phyloP scores from a whole-genome alignment of 2,329 filamentous ascomycete species.

The Epichloe uncinata region DNA sequence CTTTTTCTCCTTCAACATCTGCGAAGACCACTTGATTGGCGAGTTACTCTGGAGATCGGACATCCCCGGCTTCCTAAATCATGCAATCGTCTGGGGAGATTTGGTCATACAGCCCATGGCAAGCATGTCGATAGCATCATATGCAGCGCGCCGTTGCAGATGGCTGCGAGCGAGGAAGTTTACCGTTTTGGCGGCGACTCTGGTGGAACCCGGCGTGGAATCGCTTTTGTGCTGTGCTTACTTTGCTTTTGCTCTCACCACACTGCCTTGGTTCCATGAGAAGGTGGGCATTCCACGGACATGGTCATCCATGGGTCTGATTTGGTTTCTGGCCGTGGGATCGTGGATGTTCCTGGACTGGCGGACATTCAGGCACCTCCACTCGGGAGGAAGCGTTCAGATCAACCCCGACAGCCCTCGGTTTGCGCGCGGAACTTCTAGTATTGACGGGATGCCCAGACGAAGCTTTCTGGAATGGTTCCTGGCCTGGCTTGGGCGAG shows the following conservation, averaged over 20 bases:
- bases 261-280: slow-evolving; percentile 48
- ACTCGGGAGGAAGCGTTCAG: slow-evolving; percentile 58
- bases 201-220: slow-evolving; percentile 89
- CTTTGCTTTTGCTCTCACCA: slow-evolving; percentile 66
- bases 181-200: slow-evolving; percentile 75
- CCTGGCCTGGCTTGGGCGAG: slow-evolving; percentile 71
- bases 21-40: slow-evolving; percentile 92
- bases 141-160: slow-evolving; percentile 66
- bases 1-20: slow-evolving; percentile 95
- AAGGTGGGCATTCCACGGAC: slow-evolving; percentile 43
- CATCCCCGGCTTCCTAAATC: slow-evolving; percentile 56
- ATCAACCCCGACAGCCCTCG: slow-evolving; percentile 58
- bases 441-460: slow-evolving; percentile 25
- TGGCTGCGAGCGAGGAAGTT: slow-evolving; percentile 94
- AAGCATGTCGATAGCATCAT: slow-evolving; percentile 63
- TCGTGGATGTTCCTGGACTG: slow-evolving; percentile 69
- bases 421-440: slow-evolving; percentile 46
- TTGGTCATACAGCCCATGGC: slow-evolving; percentile 82
- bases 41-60: slow-evolving; percentile 74
- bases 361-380: slow-evolving; percentile 57
- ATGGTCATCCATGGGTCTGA: slow-evolving; percentile 50
- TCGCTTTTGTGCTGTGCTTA: slow-evolving; percentile 72
- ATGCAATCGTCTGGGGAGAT: slow-evolving; percentile 74
- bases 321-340: slow-evolving; percentile 53
- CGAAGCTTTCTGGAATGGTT: slow-evolving; percentile 60